These are phyloP conservation scores for Epichloe sp. DNA, from an alignment of 2,329 filamentous ascomycete genomes.

Conservation along the genomic window DNA sequence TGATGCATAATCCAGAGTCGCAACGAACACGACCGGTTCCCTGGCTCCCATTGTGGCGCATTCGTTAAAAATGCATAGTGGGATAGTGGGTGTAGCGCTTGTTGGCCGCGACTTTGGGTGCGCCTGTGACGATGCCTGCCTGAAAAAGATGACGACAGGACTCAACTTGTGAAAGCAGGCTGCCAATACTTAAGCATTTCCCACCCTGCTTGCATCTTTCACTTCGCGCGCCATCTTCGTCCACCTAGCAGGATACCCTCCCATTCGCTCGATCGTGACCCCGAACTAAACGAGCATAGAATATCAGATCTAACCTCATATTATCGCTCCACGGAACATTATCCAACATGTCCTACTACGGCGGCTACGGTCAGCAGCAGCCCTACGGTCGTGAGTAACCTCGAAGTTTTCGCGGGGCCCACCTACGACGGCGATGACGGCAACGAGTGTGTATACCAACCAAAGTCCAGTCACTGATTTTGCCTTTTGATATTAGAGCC, in stretches of 20 bases:
- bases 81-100: too few relatives aligned
- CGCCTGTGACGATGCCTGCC: too few relatives aligned
- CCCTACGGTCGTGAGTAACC: conserved; percentile 23
- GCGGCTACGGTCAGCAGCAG: conserved; percentile 13
- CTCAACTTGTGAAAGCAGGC: not conserved
- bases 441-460: not conserved
- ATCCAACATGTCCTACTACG: conserved; percentile 22
- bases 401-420: not conserved
- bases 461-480: not conserved
- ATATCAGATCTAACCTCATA: not conserved
- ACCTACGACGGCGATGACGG: not conserved
- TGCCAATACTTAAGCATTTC: conserved; percentile 1
- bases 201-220: not conserved
- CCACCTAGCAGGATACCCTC: not conserved
- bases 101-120: too few relatives aligned
- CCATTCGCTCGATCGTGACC: too few relatives aligned
- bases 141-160: too few relatives aligned
- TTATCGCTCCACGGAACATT: not conserved
- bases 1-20: too few relatives aligned
- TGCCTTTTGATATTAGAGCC: conserved; percentile 14
- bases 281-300: not conserved
- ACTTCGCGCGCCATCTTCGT: not conserved
- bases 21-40: too few relatives aligned
- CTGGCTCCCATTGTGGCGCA: too few relatives aligned
- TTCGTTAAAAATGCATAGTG: too few relatives aligned